phyloP scores from a whole-genome alignment of 768 basidiomycete species.

The Chalciporus piperatus region DNA sequence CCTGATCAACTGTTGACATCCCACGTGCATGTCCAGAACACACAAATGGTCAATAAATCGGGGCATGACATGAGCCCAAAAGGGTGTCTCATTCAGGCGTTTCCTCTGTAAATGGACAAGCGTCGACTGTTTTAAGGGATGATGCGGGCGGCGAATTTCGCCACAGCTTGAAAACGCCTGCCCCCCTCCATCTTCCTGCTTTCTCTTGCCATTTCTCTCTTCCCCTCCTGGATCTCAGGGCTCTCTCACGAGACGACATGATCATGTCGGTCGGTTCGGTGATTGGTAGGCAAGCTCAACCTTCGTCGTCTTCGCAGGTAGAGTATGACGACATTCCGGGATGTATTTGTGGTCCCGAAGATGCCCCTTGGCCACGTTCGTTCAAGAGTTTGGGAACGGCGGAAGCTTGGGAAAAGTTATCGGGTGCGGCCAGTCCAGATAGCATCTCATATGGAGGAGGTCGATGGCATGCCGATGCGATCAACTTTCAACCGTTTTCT shows the following conservation, averaged over 20 bases:
- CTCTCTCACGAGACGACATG: constrained; percentile 11
- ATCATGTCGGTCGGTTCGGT: constrained; percentile 17
- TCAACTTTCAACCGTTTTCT: constrained; percentile 67
- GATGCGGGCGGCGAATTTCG: constrained; percentile 2
- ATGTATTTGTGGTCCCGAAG: constrained; percentile 58
- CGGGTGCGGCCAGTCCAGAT: constrained; percentile 50
- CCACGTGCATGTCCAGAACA: constrained; percentile 24
- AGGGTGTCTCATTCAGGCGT: constrained; percentile 5
- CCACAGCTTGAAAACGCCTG: constrained; percentile 1
- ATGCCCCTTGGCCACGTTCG: constrained; percentile 62
- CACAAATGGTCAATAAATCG: constrained; percentile 23
- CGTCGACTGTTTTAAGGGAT: constrained; percentile 30
- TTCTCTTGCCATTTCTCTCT: neutral
- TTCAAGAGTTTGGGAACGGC: constrained; percentile 49
- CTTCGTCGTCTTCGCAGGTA: constrained; percentile 37
- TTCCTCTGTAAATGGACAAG: constrained; percentile 24
- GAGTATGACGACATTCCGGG: constrained; percentile 63
- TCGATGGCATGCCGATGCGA: constrained; percentile 49
- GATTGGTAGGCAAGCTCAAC: constrained; percentile 11
- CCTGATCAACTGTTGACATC: constrained; percentile 7
- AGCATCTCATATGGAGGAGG: constrained; percentile 37
- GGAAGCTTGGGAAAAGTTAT: constrained; percentile 54
- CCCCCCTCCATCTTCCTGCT: too few species aligned
- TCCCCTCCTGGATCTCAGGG: neutral
- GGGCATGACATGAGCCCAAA: constrained; percentile 21